Conservation (phyloP, 805 yeast species). For the Grigorovia yakushimaensis region DNA sequence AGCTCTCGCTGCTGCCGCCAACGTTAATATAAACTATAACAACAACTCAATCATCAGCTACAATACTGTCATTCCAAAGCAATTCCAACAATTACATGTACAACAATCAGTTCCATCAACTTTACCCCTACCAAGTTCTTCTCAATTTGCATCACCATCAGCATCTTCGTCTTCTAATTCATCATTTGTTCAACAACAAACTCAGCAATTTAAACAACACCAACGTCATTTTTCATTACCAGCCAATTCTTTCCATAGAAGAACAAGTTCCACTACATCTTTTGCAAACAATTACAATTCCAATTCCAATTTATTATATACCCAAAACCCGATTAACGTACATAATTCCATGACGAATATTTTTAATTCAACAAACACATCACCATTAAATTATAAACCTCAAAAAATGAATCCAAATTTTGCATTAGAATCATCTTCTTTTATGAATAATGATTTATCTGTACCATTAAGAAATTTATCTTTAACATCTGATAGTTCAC, state of each 20-base stretch:
- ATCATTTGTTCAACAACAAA: constrained; percentile 7
- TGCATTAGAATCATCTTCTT: background rate
- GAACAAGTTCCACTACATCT: constrained; percentile 15
- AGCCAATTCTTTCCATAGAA: constrained; percentile 25
- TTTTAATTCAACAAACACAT: constrained; percentile 6
- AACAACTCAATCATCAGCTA: background rate
- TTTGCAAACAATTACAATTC: constrained; percentile 2
- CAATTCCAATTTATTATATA: background rate
- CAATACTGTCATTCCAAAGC: constrained; percentile 1
- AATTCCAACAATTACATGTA: constrained; percentile 5
- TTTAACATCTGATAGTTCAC: background rate
- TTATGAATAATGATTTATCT: background rate
- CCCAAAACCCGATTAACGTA: constrained; percentile 3
- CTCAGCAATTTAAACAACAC: constrained; percentile 15
- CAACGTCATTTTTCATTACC: constrained; percentile 28
- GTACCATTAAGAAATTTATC: background rate
- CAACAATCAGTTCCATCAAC: background rate
- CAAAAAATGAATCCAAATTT: constrained; percentile 2
- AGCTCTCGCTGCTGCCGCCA: background rate
- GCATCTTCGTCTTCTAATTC: background rate
- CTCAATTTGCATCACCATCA: constrained; percentile 1
- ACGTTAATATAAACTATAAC: background rate
- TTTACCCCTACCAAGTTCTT: background rate
- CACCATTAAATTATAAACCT: constrained; percentile 10
- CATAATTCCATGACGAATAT: constrained; percentile 5